A percentile compares a stretch with the other conserved stretches of the same genome.
These are phyloP conservation scores for Raphanus sativus DNA, from an alignment of 345 rosid species.

Conservation along the genomic window DNA sequence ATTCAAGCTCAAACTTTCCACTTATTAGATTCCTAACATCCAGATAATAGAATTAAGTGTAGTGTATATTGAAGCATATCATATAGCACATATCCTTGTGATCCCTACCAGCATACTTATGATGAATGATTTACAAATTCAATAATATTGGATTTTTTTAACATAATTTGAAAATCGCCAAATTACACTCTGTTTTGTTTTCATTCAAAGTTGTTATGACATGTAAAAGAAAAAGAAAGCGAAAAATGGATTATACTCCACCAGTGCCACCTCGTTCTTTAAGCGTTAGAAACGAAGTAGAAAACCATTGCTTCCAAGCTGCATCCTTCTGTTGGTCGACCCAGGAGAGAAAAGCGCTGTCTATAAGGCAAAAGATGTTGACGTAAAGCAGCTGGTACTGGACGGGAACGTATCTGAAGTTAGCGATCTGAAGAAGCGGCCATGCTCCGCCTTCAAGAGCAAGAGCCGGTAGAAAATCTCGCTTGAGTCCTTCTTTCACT, in stretches of 20 bases:
- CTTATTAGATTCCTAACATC: too few species aligned
- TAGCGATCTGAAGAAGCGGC: conserved; percentile 83
- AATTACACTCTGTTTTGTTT: conserved; percentile 18
- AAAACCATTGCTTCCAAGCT: conserved; percentile 90
- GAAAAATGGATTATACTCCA: conserved; percentile 39
- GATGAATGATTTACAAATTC: too few species aligned
- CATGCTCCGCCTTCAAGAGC: conserved; percentile 80
- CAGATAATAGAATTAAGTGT: too few species aligned
- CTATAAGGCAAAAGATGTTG: conserved; percentile 82
- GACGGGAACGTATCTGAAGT: conserved; percentile 81
- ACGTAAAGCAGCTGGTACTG: conserved; percentile 87
- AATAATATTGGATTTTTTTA: too few species aligned
- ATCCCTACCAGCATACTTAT: too few species aligned
- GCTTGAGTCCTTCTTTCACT: conserved; percentile 82
- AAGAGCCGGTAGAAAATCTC: conserved; percentile 93
- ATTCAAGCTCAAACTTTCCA: too few species aligned
- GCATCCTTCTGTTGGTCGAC: conserved; percentile 93
- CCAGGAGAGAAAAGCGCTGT: conserved; percentile 88
- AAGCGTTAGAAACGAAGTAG: conserved; percentile 45
- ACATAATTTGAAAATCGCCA: conserved; percentile 2
- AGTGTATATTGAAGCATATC: too few species aligned
- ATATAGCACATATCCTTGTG: too few species aligned
- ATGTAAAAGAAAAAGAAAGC: neutral
- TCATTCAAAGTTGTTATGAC: conserved; percentile 15
- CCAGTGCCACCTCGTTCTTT: conserved; percentile 59